These are phyloP conservation scores for Termitomyces sp. DNA, from an alignment of 768 basidiomycete genomes.

Conservation along the genomic window DNA sequence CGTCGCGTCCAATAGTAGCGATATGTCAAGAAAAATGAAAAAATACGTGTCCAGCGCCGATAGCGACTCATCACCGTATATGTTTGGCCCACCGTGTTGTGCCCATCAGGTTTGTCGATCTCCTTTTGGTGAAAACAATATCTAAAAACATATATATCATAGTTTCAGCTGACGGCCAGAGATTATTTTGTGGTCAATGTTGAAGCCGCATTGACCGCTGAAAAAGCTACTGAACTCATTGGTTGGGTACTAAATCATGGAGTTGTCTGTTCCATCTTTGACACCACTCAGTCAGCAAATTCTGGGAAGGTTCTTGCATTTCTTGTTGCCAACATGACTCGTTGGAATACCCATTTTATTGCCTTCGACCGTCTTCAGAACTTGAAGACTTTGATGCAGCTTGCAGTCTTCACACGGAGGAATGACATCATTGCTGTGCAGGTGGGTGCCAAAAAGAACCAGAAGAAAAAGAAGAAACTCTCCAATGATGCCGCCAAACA, in stretches of 20 bases:
- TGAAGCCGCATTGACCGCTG: slow-evolving; percentile 19
- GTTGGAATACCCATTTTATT: slow-evolving; percentile 28
- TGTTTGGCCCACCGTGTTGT: slow-evolving; percentile 22
- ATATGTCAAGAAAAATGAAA: too few species aligned
- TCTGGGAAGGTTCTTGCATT: slow-evolving; percentile 22
- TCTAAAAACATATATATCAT: background rate
- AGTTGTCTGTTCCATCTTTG: slow-evolving; percentile 24
- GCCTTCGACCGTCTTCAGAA: slow-evolving; percentile 21
- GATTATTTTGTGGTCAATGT: slow-evolving; percentile 25
- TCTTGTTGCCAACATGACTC: slow-evolving; percentile 27
- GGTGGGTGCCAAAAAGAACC: slow-evolving; percentile 27
- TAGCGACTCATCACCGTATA: too few species aligned
- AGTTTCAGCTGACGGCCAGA: slow-evolving; percentile 24
- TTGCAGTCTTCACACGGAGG: slow-evolving; percentile 19
- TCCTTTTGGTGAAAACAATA: background rate
- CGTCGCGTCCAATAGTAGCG: too few species aligned
- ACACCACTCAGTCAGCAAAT: slow-evolving; percentile 19
- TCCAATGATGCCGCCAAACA: slow-evolving; percentile 16
- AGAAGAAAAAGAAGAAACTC: slow-evolving; percentile 20
- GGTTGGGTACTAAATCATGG: slow-evolving; percentile 27
- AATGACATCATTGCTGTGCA: slow-evolving; percentile 24
- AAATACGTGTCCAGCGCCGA: too few species aligned
- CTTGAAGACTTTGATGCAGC: slow-evolving; percentile 22
- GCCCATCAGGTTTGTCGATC: slow-evolving; percentile 22
- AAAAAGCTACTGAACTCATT: slow-evolving; percentile 25